phyloP scores from a whole-genome alignment of 148 eudicot genomes.

The Silene latifolia region DNA sequence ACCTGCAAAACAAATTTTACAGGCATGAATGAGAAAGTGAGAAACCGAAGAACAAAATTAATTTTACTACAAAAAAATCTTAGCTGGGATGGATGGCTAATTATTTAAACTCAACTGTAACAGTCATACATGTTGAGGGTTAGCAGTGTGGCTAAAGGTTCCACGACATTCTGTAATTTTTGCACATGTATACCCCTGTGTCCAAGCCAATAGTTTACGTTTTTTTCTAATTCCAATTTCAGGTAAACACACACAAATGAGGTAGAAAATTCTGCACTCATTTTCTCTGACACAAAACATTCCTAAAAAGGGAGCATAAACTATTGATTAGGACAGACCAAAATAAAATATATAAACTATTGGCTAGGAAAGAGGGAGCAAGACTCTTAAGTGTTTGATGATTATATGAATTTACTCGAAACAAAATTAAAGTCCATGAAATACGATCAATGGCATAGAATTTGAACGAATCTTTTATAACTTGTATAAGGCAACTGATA shows the following conservation, averaged over 20 bases:
- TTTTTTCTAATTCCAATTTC: no score
- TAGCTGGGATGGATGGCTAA: background rate
- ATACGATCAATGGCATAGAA: background rate
- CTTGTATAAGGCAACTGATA: background rate
- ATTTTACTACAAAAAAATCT: background rate
- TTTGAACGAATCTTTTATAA: background rate
- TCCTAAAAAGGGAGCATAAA: no score
- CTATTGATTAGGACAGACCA: no score
- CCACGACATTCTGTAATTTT: background rate
- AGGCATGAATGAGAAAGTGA: background rate
- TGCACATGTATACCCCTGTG: background rate
- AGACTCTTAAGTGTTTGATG: no score
- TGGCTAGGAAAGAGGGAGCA: no score
- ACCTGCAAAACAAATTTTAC: conserved; percentile 43
- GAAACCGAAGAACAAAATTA: background rate
- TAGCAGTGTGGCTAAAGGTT: background rate
- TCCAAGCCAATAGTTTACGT: background rate
- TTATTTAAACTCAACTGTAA: background rate
- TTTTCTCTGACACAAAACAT: no score
- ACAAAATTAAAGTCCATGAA: background rate
- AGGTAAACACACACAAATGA: no score
- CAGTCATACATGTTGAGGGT: background rate
- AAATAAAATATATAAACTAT: no score
- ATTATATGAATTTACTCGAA: no score
- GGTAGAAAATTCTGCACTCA: no score